phyloP scores from a whole-genome alignment of 2,329 filamentous ascomycete species.

The Neopestalotiopsis sp. region DNA sequence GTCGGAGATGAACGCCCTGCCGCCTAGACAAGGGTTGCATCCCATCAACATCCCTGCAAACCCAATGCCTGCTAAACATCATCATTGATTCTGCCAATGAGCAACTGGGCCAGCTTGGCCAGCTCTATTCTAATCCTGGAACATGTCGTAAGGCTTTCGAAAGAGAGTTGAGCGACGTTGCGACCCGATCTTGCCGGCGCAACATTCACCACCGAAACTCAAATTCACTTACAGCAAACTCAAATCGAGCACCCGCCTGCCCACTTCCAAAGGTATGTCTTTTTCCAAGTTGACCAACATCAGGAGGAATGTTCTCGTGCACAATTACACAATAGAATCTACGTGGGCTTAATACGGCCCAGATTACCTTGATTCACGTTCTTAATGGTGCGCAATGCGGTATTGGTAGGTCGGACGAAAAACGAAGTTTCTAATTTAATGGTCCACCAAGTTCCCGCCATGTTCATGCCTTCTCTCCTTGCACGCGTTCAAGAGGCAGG shows the following conservation, averaged over 20 bases:
- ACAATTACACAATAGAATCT: background rate
- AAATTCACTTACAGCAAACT: background rate
- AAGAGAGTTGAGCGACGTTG: constrained; percentile 4
- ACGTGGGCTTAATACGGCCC: background rate
- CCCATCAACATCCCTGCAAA: constrained; percentile 7
- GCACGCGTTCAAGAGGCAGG: background rate
- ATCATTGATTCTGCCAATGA: background rate
- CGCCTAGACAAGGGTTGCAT: constrained; percentile 18
- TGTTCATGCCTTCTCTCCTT: background rate
- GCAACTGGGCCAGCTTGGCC: background rate
- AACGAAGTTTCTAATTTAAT: background rate
- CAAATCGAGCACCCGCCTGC: background rate
- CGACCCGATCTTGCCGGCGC: constrained; percentile 8
- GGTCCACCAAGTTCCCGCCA: background rate
- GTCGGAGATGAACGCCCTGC: constrained; percentile 29
- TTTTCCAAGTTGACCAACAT: background rate
- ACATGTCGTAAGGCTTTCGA: constrained; percentile 1
- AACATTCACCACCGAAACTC: constrained; percentile 3
- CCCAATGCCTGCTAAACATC: background rate
- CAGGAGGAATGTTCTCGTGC: background rate
- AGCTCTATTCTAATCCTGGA: background rate
- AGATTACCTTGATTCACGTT: background rate
- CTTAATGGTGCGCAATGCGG: background rate
- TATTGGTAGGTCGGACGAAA: background rate
- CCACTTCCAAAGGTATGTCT: background rate